Evolutionary conservation across 768 basidiomycete genomes (phyloP), one percentile per base, ranked within the genome.

Genomic region (Termitomyces sp.): DNA sequence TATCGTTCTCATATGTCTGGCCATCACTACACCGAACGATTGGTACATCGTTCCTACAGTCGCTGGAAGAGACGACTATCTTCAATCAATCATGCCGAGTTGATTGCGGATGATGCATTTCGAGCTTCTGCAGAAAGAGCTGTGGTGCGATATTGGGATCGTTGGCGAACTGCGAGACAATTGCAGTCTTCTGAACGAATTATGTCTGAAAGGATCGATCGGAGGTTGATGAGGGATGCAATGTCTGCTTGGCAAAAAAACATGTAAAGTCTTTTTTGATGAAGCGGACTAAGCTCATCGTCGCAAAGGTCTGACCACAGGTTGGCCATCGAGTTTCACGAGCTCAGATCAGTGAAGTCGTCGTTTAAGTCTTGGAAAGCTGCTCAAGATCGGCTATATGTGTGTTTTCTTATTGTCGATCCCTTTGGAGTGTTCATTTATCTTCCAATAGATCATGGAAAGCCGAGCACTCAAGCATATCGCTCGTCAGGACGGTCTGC

Each of bases 341-440:
- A 77, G 45, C 52, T 61, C 26, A 50, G 70, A 42, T 59, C 83
- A 17, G 63, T 81, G 65, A 86, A 77, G 60, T 68, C 65, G 22
- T 68, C 71, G 2, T 59, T 89, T 10, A 65, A 66, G 40, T 74
- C 70, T 22, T 91, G 89, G 89, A 82, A 80, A 64, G 63, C 71
- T 32, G 73, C 78, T 10, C 70, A 68, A 48, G 73, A 74, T 58
- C 75, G 76, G 58, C 72, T 84, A 71, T 71, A 67, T 56, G 85
- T 84, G 68, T 28, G 79, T 70, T 35, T 22, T 54, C 15, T 30
- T 49, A 37, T 28, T 46, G n/a, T 54, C 48, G 26, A 22, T 22
- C 14, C 55, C 34, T 35, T 24, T 21, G 30, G 37, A 9, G 19
- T 19, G 37, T 19, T 10, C 10, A 45, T 40, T 51, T 28, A 45